Evolutionary conservation across 2,329 filamentous ascomycete species (phyloP).

Genomic region (Orbilia ellipsospora): DNA sequence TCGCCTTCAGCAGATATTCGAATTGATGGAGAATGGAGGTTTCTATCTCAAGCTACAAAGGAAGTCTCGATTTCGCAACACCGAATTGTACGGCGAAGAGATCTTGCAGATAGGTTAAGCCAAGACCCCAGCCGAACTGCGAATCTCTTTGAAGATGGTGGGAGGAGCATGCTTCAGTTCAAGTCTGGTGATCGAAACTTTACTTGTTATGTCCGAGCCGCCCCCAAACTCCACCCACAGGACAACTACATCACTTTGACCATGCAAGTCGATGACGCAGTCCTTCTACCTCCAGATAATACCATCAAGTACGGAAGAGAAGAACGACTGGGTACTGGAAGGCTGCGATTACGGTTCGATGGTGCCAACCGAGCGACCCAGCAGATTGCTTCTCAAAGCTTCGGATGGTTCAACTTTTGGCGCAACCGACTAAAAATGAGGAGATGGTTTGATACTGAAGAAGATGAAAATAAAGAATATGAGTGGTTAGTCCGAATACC

Average conservation of each 20-base stretch:
- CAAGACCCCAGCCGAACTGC: slow-evolving; percentile 31
- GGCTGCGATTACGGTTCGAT: slow-evolving; percentile 37
- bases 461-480: slow-evolving; percentile 48
- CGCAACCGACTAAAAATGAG: slow-evolving; percentile 45
- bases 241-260: slow-evolving; percentile 42
- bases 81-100: slow-evolving; percentile 22
- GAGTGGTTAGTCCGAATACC: slow-evolving; percentile 13
- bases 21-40: slow-evolving; percentile 45
- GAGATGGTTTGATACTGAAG: slow-evolving; percentile 49
- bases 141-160: slow-evolving; percentile 33
- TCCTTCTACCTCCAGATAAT: slow-evolving; percentile 36
- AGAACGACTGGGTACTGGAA: slow-evolving; percentile 45
- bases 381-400: slow-evolving; percentile 34
- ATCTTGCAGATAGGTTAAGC: slow-evolving; percentile 38
- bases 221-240: slow-evolving; percentile 37
- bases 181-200: slow-evolving; percentile 42
- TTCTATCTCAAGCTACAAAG: slow-evolving; percentile 34
- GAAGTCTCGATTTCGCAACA: slow-evolving; percentile 51
- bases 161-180: slow-evolving; percentile 49
- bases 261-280: slow-evolving; percentile 46
- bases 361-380: slow-evolving; percentile 19
- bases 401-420: slow-evolving; percentile 52
- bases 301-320: neutral
- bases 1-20: slow-evolving; percentile 47
- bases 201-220: slow-evolving; percentile 39